Conservation (phyloP, 768 basidiomycete genomes). For the Collybia sordida region DNA sequence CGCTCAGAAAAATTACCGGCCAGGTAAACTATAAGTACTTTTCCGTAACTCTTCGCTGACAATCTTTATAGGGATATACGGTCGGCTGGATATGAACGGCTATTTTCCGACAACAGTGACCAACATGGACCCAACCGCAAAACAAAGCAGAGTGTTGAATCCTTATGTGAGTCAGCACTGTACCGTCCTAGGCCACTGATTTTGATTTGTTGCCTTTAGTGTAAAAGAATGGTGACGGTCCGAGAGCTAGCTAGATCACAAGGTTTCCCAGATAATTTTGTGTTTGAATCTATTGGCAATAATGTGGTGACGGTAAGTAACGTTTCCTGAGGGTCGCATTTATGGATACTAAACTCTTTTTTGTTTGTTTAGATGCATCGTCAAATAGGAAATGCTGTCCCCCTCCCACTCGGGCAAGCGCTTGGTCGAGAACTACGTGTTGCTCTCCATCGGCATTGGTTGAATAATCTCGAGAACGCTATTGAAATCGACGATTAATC, state of each 20-base stretch:
- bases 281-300: constrained; percentile 52
- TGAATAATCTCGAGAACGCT: constrained; percentile 29
- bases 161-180: constrained; percentile 48
- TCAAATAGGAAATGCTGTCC: constrained; percentile 81
- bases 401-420: constrained; percentile 62
- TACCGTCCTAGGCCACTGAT: background rate
- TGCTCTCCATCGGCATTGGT: constrained; percentile 54
- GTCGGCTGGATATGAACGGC: constrained; percentile 52
- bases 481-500: constrained; percentile 30
- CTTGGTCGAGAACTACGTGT: constrained; percentile 62
- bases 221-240: constrained; percentile 68
- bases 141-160: constrained; percentile 69
- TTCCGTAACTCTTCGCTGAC: background rate
- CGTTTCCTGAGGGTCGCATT: background rate
- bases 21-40: constrained; percentile 32
- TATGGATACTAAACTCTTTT: background rate
- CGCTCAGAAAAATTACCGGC: constrained; percentile 49
- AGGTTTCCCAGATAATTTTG: constrained; percentile 77
- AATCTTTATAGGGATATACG: constrained; percentile 39
- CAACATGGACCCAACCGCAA: constrained; percentile 77
- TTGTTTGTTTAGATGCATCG: constrained; percentile 59
- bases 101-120: constrained; percentile 78
- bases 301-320: constrained; percentile 60
- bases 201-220: constrained; percentile 35
- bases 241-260: constrained; percentile 79